Percentiles rank a stretch among this genome's conserved stretches.
Conservation (phyloP, 1,284 basidiomycete genomes). For the Megacollybia platyphylla region DNA sequence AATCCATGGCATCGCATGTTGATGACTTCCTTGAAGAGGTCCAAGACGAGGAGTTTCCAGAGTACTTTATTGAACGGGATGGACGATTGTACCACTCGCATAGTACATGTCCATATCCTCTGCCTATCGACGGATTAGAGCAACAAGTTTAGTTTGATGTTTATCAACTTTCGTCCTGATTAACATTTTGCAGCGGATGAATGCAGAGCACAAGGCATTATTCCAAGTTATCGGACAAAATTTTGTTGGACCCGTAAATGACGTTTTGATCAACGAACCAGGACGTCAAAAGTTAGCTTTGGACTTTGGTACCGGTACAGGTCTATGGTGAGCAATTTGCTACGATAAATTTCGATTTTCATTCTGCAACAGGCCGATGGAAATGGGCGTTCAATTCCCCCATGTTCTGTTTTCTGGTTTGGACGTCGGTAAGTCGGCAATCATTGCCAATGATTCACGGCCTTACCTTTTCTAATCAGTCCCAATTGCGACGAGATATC, state of each 20-base stretch:
- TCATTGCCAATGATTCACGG: constrained; percentile 5
- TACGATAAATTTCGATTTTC: constrained; percentile 12
- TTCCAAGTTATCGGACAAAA: constrained; percentile 32
- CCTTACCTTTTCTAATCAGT: constrained; percentile 22
- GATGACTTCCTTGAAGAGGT: constrained; percentile 17
- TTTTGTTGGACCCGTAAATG: constrained; percentile 43
- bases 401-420: constrained; percentile 51
- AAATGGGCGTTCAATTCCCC: constrained; percentile 56
- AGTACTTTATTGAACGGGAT: constrained; percentile 40
- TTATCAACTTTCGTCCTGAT: not conserved
- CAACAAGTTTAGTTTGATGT: constrained; percentile 32
- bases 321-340: constrained; percentile 40
- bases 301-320: constrained; percentile 61
- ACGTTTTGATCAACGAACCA: constrained; percentile 27
- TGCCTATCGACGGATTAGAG: constrained; percentile 55
- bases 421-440: constrained; percentile 46
- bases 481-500: constrained; percentile 52
- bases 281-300: constrained; percentile 35
- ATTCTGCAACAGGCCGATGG: constrained; percentile 39
- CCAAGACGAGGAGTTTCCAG: constrained; percentile 33
- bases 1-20: constrained; percentile 8
- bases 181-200: constrained; percentile 29
- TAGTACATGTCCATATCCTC: constrained; percentile 41
- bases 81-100: constrained; percentile 56
- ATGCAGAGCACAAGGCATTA: constrained; percentile 34